phyloP scores from a whole-genome alignment of 1,284 basidiomycete genomes.

The Calocybe gambosa region DNA sequence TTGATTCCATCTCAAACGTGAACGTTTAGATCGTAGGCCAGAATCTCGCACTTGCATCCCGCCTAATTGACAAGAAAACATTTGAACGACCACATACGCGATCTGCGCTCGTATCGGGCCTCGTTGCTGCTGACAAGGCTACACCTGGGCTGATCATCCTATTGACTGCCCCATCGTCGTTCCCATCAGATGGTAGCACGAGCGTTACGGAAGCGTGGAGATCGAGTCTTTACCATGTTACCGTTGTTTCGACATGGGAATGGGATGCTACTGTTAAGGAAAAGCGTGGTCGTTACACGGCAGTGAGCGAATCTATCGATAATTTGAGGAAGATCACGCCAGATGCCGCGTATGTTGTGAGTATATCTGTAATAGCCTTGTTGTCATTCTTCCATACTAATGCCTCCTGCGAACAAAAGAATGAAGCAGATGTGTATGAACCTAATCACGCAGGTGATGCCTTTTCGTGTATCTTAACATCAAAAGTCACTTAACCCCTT shows the following conservation, averaged over 20 bases:
- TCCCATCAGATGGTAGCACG: constrained; percentile 28
- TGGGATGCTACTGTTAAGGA: constrained; percentile 39
- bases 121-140: constrained; percentile 28
- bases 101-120: constrained; percentile 28
- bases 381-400: background rate
- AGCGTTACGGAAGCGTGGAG: constrained; percentile 45
- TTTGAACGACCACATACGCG: constrained; percentile 26
- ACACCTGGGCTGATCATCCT: constrained; percentile 40
- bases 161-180: constrained; percentile 29
- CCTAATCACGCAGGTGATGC: constrained; percentile 40
- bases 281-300: constrained; percentile 29
- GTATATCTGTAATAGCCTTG: background rate
- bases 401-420: constrained; percentile 26
- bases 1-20: background rate
- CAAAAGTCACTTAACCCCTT: too few relatives aligned
- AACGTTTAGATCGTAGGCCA: constrained; percentile 29
- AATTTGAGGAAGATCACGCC: constrained; percentile 40
- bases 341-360: constrained; percentile 44
- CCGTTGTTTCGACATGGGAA: constrained; percentile 29
- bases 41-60: constrained; percentile 35
- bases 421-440: constrained; percentile 55
- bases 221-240: constrained; percentile 41
- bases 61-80: constrained; percentile 33
- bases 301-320: constrained; percentile 30
- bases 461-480: too few relatives aligned